Base-by-base conservation (phyloP, 495 filamentous ascomycete species). In the Bryoglossum gracile region DNA sequence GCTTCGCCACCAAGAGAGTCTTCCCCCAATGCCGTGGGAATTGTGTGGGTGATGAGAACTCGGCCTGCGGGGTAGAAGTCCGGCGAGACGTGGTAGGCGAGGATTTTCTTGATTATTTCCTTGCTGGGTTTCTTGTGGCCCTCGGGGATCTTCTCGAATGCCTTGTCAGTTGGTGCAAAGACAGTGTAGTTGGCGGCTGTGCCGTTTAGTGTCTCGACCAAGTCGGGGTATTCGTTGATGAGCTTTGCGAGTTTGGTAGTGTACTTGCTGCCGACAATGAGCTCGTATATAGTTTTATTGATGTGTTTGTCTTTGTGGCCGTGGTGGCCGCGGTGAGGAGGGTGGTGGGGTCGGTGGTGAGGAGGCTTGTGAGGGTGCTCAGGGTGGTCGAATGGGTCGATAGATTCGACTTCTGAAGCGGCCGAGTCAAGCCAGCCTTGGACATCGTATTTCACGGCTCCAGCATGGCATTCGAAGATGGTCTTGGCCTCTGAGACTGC, bases 281-380 rank as follows among this genome's bases (percentile, higher is more conserved):
- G 65, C 51, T 94, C 69, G 65, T 87, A 94, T 43, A 94, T 71
- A 24, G 87, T 94, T 58, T 67, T 55, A 59, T 89, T 84, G n/a
- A 72, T 65, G 37, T 67, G 48, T 33, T 75, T 64, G 19, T 46
- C 42, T 38, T 69, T 65, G 55, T 73, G 61, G 38, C 50, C 14
- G 19, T 46, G 46, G 25, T 46, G 46, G 26, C 26, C 26, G n/a
- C n/a, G n/a, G 26, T 30, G 26, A 5, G 23, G 41, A 11, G 46
- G 46, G 53, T 57, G 55, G 48, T 54, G 53, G 34, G 55, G 65
- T n/a, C n/a, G n/a, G n/a, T n/a, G n/a, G 26, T 65, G 68, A 3
- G 38, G 45, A 53, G 56, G 55, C 45, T 57, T 47, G 25, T 52
- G 21, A 4, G 44, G 41, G 16, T 47, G 49, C 17, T 42, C 26